Evolutionary conservation across 495 filamentous ascomycete genomes (phyloP).

Genomic region (Penicillium macrosclerotiorum): DNA sequence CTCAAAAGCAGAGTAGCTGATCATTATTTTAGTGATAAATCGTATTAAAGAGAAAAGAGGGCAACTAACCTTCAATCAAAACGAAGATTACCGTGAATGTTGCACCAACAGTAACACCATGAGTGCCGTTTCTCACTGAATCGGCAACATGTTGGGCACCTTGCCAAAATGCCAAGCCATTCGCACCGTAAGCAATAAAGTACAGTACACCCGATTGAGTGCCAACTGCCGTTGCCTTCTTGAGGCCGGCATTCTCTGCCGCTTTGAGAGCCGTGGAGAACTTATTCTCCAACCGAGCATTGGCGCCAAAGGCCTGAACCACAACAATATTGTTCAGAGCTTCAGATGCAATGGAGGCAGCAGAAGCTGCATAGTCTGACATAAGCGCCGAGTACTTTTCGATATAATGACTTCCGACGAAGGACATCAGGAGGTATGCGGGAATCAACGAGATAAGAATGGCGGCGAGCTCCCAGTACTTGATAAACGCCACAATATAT

Average conservation of each 20-base stretch:
- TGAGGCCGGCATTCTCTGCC: conserved; percentile 46
- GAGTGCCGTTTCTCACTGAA: conserved; percentile 32
- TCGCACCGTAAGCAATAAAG: conserved; percentile 63
- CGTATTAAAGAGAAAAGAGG: not conserved
- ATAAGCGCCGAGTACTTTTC: conserved; percentile 56
- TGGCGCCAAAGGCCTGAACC: conserved; percentile 51
- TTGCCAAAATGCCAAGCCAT: conserved; percentile 67
- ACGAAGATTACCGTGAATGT: conserved; percentile 67
- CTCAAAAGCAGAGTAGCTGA: conserved; percentile 60
- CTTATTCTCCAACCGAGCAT: conserved; percentile 48
- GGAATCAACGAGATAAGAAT: conserved; percentile 58
- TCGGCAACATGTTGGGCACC: conserved; percentile 54
- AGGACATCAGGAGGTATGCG: conserved; percentile 63
- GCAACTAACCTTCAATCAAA: conserved; percentile 55
- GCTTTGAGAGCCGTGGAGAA: conserved; percentile 46
- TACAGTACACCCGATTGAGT: conserved; percentile 64
- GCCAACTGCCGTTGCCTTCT: conserved; percentile 58
- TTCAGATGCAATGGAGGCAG: conserved; percentile 50
- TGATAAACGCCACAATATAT: conserved; percentile 64
- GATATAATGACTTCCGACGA: conserved; percentile 58
- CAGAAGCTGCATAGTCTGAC: conserved; percentile 48
- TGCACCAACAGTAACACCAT: conserved; percentile 50
- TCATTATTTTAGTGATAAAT: conserved; percentile 9
- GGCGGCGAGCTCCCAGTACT: conserved; percentile 42
- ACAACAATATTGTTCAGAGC: conserved; percentile 45